These are phyloP conservation scores for Talaromyces sp. DNA, from an alignment of 2,329 filamentous ascomycete genomes.

Conservation along the genomic window DNA sequence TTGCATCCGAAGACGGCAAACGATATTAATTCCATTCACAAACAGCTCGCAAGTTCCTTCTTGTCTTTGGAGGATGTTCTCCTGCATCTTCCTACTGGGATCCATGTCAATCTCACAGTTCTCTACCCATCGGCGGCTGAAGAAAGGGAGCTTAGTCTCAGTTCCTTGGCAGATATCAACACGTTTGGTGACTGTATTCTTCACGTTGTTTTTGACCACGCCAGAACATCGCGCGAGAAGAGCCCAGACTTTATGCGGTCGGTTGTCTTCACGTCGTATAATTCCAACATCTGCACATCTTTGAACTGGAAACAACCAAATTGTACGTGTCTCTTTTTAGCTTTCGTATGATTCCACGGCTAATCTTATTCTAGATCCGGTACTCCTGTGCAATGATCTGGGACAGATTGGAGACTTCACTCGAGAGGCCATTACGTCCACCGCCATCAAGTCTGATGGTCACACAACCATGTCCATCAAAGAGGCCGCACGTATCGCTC, in stretches of 20 bases:
- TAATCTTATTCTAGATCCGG: slow-evolving; percentile 58
- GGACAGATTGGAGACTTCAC: slow-evolving; percentile 51
- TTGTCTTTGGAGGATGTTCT: slow-evolving; percentile 77
- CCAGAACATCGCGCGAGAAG: slow-evolving; percentile 61
- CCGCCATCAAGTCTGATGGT: slow-evolving; percentile 58
- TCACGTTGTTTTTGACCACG: slow-evolving; percentile 85
- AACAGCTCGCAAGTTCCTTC: slow-evolving; percentile 69
- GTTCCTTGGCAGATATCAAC: slow-evolving; percentile 79
- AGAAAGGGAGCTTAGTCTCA: slow-evolving; percentile 65
- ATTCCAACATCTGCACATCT: slow-evolving; percentile 82
- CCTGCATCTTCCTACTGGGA: slow-evolving; percentile 66
- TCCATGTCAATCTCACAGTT: slow-evolving; percentile 90
- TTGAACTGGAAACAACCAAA: slow-evolving; percentile 99
- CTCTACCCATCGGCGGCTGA: slow-evolving; percentile 76
- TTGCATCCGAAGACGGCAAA: slow-evolving; percentile 32
- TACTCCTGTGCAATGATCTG: slow-evolving; percentile 91
- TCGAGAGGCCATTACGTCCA: slow-evolving; percentile 35
- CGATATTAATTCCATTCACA: slow-evolving; percentile 63
- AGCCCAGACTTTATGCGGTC: slow-evolving; percentile 73
- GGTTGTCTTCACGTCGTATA: slow-evolving; percentile 92
- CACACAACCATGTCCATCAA: slow-evolving; percentile 81
- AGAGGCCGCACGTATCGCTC: slow-evolving; percentile 86
- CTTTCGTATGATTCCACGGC: not conserved
- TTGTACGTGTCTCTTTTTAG: slow-evolving; percentile 51
- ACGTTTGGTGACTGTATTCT: slow-evolving; percentile 79